Conservation (phyloP, 768 basidiomycete genomes). For the Russula abietina region DNA sequence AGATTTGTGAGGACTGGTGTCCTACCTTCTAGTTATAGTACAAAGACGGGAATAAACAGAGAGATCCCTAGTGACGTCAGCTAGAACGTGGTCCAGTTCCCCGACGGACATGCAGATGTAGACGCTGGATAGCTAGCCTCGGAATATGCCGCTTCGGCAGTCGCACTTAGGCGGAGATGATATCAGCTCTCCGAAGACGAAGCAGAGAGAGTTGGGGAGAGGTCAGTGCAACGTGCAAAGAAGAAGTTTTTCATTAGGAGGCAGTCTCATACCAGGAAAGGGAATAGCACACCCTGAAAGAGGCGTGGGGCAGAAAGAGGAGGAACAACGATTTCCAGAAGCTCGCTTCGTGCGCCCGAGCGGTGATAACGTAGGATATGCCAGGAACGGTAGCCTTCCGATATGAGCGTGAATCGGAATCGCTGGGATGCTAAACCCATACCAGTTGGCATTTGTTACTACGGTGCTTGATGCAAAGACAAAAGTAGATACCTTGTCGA, state of each 20-base stretch:
- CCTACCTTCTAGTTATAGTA: slow-evolving; percentile 4
- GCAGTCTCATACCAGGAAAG: slow-evolving; percentile 3
- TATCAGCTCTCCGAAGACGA: slow-evolving; percentile 19
- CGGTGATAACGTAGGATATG: slow-evolving; percentile 17
- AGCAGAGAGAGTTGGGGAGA: slow-evolving; percentile 4
- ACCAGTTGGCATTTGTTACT: not conserved
- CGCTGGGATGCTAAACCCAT: slow-evolving; percentile 11
- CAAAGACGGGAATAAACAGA: not conserved
- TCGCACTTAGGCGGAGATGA: slow-evolving; percentile 21
- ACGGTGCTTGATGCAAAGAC: not conserved
- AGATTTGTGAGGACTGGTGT: not conserved
- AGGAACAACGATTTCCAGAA: slow-evolving; percentile 15
- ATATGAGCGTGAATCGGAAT: slow-evolving; percentile 21
- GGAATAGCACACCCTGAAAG: not conserved
- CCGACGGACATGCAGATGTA: slow-evolving; percentile 1
- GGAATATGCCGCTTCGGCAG: slow-evolving; percentile 13
- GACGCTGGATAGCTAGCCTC: not conserved
- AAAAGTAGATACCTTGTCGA: not conserved
- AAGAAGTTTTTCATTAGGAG: slow-evolving; percentile 15
- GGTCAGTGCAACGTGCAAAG: slow-evolving; percentile 19
- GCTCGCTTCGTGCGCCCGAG: slow-evolving; percentile 1
- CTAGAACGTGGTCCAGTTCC: slow-evolving; percentile 17
- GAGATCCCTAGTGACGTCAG: slow-evolving; percentile 18
- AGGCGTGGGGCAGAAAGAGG: not conserved
- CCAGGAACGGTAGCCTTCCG: slow-evolving; percentile 14